Base-by-base conservation (phyloP, 2,329 filamentous ascomycete genomes). In the Hypoxylon sp. region DNA sequence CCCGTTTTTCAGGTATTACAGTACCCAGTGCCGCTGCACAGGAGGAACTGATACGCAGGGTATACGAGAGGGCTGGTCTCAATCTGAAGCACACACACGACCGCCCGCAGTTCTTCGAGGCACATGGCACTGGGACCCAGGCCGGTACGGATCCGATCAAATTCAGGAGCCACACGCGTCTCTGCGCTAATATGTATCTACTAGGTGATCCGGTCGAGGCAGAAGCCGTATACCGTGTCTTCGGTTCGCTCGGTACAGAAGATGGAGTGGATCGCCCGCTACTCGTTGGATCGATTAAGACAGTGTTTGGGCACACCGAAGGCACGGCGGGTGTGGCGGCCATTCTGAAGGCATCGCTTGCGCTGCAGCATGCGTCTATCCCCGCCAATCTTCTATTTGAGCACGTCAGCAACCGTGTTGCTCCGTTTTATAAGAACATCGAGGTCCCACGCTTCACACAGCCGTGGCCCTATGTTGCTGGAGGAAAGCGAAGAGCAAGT, bases 41-140 rank as follows among this genome's bases (percentile, higher is more conserved):
- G 36, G 64, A 66, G 1, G 8, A n/a, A 2, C 46, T 74, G 5
- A 74, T 75, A 74, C 48, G 12, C n/a, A n/a, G n/a, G n/a, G n/a
- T n/a, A n/a, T 0, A 26, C 50, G 1, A 54, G 54, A 7, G 73
- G 71, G 0, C 60, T 75, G 0, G 62, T 71, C 11, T 16, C 51
- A n/a, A n/a, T 3, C n/a, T 57, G 1, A 55, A n/a, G 2, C 38
- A 63, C 0, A 49, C 52, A 0, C 16, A 12, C 2, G 62, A 70
- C 14, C 33, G 60, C 0, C 56, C 53, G 0, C 70, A 72, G 46
- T 74, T 61, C 30, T 72, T 74, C 12, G 67, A 74, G 24, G 71
- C 71, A 0, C 72, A 74, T 11, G 71, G 71, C 0, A 74, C 72
- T 0, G 72, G 72, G 0, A 74, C 72, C 1, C 58, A 53, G 9